A percentile compares a stretch with the other conserved stretches of the same genome.
These are phyloP conservation scores for Paecilomyces variotii DNA, from an alignment of 2,329 filamentous ascomycete species.

Conservation along the genomic window DNA sequence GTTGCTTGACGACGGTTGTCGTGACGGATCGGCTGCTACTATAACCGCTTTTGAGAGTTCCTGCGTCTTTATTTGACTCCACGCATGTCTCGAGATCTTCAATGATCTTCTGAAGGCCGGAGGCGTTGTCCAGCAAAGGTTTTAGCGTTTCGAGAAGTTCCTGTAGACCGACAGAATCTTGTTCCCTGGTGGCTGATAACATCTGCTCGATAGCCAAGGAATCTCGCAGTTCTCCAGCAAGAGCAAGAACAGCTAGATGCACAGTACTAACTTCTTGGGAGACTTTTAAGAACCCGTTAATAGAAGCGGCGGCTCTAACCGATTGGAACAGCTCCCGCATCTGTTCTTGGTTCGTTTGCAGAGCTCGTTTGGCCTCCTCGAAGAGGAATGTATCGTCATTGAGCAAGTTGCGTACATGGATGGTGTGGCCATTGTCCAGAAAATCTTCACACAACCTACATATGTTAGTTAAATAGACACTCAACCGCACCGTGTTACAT, in stretches of 20 bases:
- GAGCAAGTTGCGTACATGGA: slow-evolving; percentile 38
- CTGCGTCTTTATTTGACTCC: slow-evolving; percentile 38
- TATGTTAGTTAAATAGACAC: not conserved
- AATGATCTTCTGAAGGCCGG: slow-evolving; percentile 36
- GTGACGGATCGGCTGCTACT: slow-evolving; percentile 54
- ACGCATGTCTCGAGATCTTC: slow-evolving; percentile 42
- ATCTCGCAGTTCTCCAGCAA: slow-evolving; percentile 46
- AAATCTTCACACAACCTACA: slow-evolving; percentile 34
- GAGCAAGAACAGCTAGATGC: slow-evolving; percentile 31
- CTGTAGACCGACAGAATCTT: slow-evolving; percentile 43
- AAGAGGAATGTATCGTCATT: slow-evolving; percentile 44
- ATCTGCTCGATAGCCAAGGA: slow-evolving; percentile 46
- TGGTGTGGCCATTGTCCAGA: slow-evolving; percentile 26
- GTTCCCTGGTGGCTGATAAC: slow-evolving; percentile 44
- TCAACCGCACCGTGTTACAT: slow-evolving; percentile 4
- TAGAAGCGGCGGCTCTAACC: slow-evolving; percentile 19
- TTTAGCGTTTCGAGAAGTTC: slow-evolving; percentile 33
- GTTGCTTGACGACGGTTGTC: slow-evolving; percentile 52
- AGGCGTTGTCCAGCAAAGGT: slow-evolving; percentile 23
- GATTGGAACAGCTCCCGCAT: slow-evolving; percentile 30
- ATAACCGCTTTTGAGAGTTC: slow-evolving; percentile 63
- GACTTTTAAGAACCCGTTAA: slow-evolving; percentile 20
- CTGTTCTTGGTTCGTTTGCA: slow-evolving; percentile 32
- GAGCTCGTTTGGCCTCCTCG: slow-evolving; percentile 27
- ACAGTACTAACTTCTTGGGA: slow-evolving; percentile 23